Conservation (phyloP, 192 early-diverging fungal genomes). For the Phlyctochytrium bullatum region DNA sequence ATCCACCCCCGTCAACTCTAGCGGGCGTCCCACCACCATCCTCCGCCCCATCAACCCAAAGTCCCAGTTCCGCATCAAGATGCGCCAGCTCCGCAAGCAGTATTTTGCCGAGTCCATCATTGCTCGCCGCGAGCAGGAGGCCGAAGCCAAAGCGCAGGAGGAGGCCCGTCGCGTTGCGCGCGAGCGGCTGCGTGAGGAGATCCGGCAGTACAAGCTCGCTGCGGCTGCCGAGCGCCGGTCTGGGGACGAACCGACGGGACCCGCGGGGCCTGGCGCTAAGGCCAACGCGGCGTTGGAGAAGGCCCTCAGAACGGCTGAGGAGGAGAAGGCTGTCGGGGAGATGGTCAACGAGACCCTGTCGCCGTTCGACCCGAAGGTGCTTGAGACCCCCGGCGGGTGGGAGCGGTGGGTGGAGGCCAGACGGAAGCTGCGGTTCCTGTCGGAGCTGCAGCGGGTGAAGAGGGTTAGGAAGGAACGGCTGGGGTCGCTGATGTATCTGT, state of each 20-base stretch:
- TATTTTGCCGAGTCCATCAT: slow-evolving; percentile 11
- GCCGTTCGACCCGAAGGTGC: not conserved
- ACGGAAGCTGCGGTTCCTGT: not conserved
- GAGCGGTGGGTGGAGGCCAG: not conserved
- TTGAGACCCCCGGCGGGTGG: not conserved
- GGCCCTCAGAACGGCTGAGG: not conserved
- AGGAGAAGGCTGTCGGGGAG: not conserved
- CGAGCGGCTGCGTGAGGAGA: slow-evolving; percentile 12
- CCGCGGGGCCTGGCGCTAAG: not conserved
- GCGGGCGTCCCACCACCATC: too few species aligned
- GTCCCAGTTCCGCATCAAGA: slow-evolving; percentile 6
- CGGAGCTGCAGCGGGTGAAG: not conserved
- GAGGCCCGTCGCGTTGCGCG: slow-evolving; percentile 4
- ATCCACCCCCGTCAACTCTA: too few species aligned
- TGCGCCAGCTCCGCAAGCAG: slow-evolving; percentile 12
- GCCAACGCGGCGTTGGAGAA: not conserved
- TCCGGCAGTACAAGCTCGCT: slow-evolving; percentile 16
- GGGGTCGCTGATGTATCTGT: slow-evolving; percentile 30
- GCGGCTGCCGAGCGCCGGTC: not conserved
- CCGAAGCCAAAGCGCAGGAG: not conserved
- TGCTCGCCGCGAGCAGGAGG: not conserved
- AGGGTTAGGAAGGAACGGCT: slow-evolving; percentile 12
- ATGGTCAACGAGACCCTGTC: not conserved
- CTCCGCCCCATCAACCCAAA: too few species aligned
- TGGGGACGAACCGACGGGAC: not conserved